Evolutionary conservation across 1,139 yeast species (phyloP).

Genomic region (Magnusiomyces fungicola): DNA sequence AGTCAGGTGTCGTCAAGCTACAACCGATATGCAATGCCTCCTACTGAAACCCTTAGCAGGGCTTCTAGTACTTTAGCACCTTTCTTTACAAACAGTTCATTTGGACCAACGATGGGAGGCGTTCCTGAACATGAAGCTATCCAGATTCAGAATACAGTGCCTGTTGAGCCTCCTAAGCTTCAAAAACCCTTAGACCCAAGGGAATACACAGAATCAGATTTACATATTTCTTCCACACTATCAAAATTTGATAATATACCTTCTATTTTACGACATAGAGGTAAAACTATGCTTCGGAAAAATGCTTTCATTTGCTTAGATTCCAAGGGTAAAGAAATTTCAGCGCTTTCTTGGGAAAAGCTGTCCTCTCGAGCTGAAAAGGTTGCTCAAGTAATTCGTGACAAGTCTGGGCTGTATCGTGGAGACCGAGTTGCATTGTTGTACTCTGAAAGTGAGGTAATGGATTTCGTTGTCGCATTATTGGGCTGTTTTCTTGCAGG

Average conservation of each 20-base stretch:
- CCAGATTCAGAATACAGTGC: neutral
- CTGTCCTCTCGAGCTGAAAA: conserved; percentile 75
- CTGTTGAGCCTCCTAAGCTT: conserved; percentile 18
- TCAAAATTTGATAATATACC: conserved; percentile 53
- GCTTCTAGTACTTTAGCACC: neutral
- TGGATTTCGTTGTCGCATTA: conserved; percentile 78
- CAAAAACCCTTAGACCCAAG: conserved; percentile 38
- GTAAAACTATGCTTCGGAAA: conserved; percentile 55
- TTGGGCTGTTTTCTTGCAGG: conserved; percentile 93
- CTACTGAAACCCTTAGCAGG: neutral
- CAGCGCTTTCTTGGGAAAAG: conserved; percentile 83
- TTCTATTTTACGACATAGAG: conserved; percentile 65
- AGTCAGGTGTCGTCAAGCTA: too few species aligned
- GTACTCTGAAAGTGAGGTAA: conserved; percentile 76
- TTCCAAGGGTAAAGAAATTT: conserved; percentile 70
- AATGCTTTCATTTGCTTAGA: conserved; percentile 70
- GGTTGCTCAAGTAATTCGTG: conserved; percentile 79
- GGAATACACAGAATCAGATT: conserved; percentile 33
- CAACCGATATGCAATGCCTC: neutral
- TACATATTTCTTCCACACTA: conserved; percentile 29
- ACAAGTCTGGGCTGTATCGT: conserved; percentile 62
- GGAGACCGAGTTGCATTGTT: conserved; percentile 80
- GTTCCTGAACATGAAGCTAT: neutral
- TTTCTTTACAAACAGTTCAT: neutral
- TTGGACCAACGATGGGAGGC: neutral